phyloP scores from a whole-genome alignment of 306 rosid species.

The Ziziphus jujuba region DNA sequence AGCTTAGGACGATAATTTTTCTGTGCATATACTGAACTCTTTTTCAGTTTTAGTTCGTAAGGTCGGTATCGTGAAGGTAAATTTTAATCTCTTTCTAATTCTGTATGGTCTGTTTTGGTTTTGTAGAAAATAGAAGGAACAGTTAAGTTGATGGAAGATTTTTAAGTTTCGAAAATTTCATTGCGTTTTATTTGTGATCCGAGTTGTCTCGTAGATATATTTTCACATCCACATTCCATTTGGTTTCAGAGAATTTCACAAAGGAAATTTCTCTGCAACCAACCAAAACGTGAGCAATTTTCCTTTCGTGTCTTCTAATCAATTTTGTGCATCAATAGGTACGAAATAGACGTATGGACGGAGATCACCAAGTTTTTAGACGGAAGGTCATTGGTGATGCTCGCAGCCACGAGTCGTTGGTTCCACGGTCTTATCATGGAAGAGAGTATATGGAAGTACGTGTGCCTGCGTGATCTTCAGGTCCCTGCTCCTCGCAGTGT shows the following conservation, averaged over 20 bases:
- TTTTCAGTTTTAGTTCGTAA: not conserved
- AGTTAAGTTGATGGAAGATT: too few species aligned
- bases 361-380: slow-evolving; percentile 84
- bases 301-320: not conserved
- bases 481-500: slow-evolving; percentile 59
- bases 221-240: too few species aligned
- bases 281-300: slow-evolving; percentile 3
- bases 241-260: not conserved
- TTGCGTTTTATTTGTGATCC: too few species aligned
- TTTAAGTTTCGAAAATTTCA: too few species aligned
- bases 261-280: not conserved
- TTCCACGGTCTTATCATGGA: slow-evolving; percentile 69
- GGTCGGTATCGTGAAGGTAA: not conserved
- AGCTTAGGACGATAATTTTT: not conserved
- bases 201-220: too few species aligned
- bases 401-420: slow-evolving; percentile 78
- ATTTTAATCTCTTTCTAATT: not conserved
- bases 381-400: slow-evolving; percentile 79
- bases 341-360: slow-evolving; percentile 87
- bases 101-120: not conserved
- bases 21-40: not conserved
- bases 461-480: slow-evolving; percentile 84
- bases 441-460: slow-evolving; percentile 75
- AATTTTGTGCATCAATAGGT: slow-evolving; percentile 43
- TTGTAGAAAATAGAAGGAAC: not conserved